These are phyloP conservation scores for Ophiocordyceps camponoti-leonardi DNA, from an alignment of 2,329 filamentous ascomycete genomes.

Conservation along the genomic window DNA sequence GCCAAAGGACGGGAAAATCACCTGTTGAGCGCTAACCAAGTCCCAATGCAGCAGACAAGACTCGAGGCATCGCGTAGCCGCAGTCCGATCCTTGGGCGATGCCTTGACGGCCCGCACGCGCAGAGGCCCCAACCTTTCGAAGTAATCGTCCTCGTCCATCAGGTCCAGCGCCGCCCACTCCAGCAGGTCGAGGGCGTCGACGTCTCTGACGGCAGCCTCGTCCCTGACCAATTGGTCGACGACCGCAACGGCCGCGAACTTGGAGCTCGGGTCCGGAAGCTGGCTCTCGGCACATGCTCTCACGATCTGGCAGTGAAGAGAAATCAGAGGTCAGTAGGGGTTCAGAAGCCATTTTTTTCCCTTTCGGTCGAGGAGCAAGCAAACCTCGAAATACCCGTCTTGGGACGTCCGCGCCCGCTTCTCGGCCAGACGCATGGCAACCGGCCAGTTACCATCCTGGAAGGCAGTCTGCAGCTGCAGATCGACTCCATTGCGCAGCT, in stretches of 20 bases:
- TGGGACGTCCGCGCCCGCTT: constrained; percentile 30
- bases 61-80: constrained; percentile 27
- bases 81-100: constrained; percentile 26
- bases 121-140: constrained; percentile 30
- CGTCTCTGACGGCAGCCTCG: constrained; percentile 27
- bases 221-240: constrained; percentile 30
- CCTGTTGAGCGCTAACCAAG: constrained; percentile 38
- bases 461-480: constrained; percentile 38
- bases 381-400: constrained; percentile 38
- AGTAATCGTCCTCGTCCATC: constrained; percentile 20
- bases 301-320: constrained; percentile 18
- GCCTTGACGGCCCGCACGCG: constrained; percentile 34
- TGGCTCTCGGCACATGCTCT: constrained; percentile 33
- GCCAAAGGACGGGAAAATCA: constrained; percentile 9
- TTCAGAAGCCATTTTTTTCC: neutral
- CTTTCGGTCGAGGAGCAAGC: neutral
- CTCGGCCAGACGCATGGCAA: constrained; percentile 32
- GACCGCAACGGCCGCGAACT: constrained; percentile 23
- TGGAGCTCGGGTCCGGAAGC: constrained; percentile 29
- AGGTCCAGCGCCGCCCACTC: constrained; percentile 33
- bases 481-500: constrained; percentile 31
- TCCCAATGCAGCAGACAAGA: constrained; percentile 38
- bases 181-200: constrained; percentile 33
- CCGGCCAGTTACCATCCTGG: constrained; percentile 33
- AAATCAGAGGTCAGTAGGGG: neutral